A percentile compares a stretch with the other conserved stretches of the same genome.
Evolutionary conservation across 345 rosid species (phyloP).

Genomic region (Dipteronia dyeriana): DNA sequence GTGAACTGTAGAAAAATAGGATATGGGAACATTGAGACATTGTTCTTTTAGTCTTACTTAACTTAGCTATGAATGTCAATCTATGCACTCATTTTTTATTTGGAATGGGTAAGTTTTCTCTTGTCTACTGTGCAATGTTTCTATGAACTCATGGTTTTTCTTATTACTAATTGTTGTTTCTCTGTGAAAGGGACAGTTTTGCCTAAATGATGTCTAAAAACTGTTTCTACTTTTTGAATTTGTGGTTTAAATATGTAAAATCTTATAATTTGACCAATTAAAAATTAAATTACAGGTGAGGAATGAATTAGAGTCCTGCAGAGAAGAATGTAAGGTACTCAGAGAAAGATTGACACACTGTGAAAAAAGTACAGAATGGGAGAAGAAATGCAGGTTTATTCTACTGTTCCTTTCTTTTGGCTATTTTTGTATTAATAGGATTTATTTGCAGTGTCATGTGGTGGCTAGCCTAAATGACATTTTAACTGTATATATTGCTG

Average conservation of each 20-base stretch:
- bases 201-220: neutral
- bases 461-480: neutral
- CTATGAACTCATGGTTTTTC: neutral
- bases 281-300: slow-evolving; percentile 38
- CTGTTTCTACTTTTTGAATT: neutral
- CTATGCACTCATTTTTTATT: neutral
- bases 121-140: neutral
- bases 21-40: neutral
- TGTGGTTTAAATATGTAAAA: too few relatives aligned
- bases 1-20: neutral
- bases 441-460: neutral
- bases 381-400: slow-evolving; percentile 64
- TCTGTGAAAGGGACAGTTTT: neutral
- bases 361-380: slow-evolving; percentile 47
- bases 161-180: neutral
- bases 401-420: neutral
- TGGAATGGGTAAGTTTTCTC: neutral
- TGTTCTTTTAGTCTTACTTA: neutral
- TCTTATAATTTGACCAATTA: slow-evolving; percentile 5
- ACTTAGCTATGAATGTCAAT: too few relatives aligned
- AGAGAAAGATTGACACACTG: slow-evolving; percentile 41
- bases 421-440: neutral
- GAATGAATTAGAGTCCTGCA: slow-evolving; percentile 55
- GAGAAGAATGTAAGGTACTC: slow-evolving; percentile 54
- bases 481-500: neutral